These are phyloP conservation scores for Aspergillus diversus DNA, from an alignment of 495 filamentous ascomycete species.

Conservation along the genomic window DNA sequence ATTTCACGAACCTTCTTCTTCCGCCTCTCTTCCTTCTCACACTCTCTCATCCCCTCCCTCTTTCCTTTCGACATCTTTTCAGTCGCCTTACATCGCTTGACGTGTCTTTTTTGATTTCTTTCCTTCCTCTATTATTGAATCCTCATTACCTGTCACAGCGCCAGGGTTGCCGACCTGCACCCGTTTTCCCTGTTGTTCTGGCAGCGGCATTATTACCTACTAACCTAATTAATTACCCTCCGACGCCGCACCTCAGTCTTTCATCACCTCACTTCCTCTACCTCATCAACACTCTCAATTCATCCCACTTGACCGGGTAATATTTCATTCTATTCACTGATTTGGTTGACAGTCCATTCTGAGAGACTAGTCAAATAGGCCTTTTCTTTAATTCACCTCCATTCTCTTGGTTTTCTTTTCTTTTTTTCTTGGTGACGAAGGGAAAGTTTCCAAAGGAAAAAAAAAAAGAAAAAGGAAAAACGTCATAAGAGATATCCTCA, in stretches of 20 bases:
- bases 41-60: conserved; percentile 23
- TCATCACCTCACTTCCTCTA: conserved; percentile 27
- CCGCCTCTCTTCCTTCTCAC: conserved; percentile 24
- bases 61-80: conserved; percentile 22
- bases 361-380: conserved; percentile 6
- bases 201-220: conserved; percentile 22
- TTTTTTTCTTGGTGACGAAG: conserved; percentile 37
- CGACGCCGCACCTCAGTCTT: conserved; percentile 24
- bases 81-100: background rate
- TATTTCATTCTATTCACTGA: conserved; percentile 19
- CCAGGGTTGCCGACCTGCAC: conserved; percentile 54
- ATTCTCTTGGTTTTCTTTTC: conserved; percentile 16
- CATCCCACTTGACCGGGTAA: conserved; percentile 19
- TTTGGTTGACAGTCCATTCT: conserved; percentile 4
- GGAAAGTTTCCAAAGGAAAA: conserved; percentile 29
- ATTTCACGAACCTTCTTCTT: conserved; percentile 42
- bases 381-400: conserved; percentile 8
- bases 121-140: conserved; percentile 13
- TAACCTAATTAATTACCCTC: conserved; percentile 7
- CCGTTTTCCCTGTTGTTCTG: conserved; percentile 44
- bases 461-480: conserved; percentile 38
- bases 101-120: conserved; percentile 5
- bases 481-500: conserved; percentile 48
- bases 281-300: conserved; percentile 7
- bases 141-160: conserved; percentile 27